A percentile compares a stretch with the other conserved stretches of the same genome.
Conservation (phyloP, 75 land plant genomes). For the Ceratopteris richardii region DNA sequence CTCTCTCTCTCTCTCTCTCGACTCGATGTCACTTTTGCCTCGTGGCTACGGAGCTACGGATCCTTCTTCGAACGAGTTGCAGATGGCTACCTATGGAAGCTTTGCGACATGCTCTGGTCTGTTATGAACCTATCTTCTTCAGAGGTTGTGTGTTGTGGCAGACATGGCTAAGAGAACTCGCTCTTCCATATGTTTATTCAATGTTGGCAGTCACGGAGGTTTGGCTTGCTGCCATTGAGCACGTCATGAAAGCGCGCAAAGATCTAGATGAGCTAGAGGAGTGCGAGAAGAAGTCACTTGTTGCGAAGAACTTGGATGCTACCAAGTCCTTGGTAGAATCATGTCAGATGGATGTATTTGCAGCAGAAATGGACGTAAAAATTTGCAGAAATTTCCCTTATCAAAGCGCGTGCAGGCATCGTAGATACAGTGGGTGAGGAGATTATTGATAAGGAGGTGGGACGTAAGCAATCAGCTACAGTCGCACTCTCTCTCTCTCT, state of each 20-base stretch:
- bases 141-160: too few relatives aligned
- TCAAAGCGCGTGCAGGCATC: conserved; percentile 25
- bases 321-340: conserved; percentile 30
- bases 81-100: too few relatives aligned
- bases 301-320: not conserved
- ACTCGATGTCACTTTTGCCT: too few relatives aligned
- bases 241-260: conserved; percentile 5
- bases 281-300: not conserved
- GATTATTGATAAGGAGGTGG: conserved; percentile 43
- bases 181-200: too few relatives aligned
- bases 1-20: too few relatives aligned
- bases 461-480: conserved; percentile 75
- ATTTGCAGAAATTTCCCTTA: conserved; percentile 60
- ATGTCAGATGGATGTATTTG: conserved; percentile 45
- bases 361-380: conserved; percentile 64
- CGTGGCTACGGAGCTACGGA: too few relatives aligned
- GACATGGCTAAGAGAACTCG: too few relatives aligned
- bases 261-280: conserved; percentile 7
- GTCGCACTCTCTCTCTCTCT: too few relatives aligned
- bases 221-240: conserved; percentile 14
- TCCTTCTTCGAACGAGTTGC: too few relatives aligned
- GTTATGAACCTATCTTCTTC: too few relatives aligned
- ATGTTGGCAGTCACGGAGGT: too few relatives aligned
- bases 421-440: conserved; percentile 12
- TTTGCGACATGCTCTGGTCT: too few relatives aligned